Evolutionary conservation across 768 basidiomycete species (phyloP).

Genomic region (Sutorius australiensis): DNA sequence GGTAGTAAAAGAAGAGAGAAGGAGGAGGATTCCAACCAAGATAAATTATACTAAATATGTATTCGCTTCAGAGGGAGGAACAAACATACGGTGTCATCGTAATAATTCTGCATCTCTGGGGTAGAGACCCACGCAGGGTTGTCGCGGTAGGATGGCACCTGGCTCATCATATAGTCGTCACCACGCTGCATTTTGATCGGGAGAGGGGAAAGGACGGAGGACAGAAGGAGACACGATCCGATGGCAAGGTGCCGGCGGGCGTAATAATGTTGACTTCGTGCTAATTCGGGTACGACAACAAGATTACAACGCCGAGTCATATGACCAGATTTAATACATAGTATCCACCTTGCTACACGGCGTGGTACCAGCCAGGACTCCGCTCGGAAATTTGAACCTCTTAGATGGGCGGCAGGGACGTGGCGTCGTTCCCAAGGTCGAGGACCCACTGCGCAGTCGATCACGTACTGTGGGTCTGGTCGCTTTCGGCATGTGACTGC

Average conservation of each 20-base stretch:
- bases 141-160: constrained; percentile 24
- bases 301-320: neutral
- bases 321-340: neutral
- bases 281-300: neutral
- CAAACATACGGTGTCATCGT: constrained; percentile 25
- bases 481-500: neutral
- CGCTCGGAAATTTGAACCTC: too few species aligned
- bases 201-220: neutral
- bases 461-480: neutral
- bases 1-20: constrained; percentile 1
- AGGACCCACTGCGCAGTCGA: neutral
- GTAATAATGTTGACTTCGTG: neutral
- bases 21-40: neutral
- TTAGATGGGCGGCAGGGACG: too few species aligned
- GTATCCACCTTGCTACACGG: too few species aligned
- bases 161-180: constrained; percentile 26
- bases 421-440: neutral
- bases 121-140: constrained; percentile 8
- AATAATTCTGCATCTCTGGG: constrained; percentile 29
- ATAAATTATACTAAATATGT: constrained; percentile 5
- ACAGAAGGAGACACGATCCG: neutral
- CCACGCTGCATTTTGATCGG: constrained; percentile 18
- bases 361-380: too few species aligned
- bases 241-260: neutral
- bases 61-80: neutral